Evolutionary conservation across 2,329 filamentous ascomycete species (phyloP), one percentile per base, ranked within the genome.

Genomic region (Ceratocystis eucalypticola): DNA sequence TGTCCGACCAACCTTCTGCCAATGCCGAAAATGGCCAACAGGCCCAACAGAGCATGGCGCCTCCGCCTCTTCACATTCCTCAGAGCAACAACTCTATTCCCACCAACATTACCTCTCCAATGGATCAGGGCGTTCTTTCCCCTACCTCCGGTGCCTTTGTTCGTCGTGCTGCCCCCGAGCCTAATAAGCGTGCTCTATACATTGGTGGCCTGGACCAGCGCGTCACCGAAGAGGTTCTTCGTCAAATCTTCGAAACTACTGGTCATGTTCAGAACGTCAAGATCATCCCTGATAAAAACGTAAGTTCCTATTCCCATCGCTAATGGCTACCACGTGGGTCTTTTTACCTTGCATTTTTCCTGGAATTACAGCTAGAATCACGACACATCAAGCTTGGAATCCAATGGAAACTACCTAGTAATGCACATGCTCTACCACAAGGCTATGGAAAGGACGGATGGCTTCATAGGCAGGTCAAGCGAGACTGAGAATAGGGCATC

Each of bases 281-380:
- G 82, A 96, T 99, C 74, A 99, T 99, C 75, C 94, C 94, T 64
- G 94, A 99, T 82, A 99, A 99, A 83, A 99, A 96, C 78, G 92
- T 96, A 80, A 84, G 91, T 85, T 69, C 33, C 10, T 22, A n/a
- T 41, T 20, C 55, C 46, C 46, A 48, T 22, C 46, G 20, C 48
- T 41, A 41, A 41, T 41, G 37, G 37, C 10, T 15, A 50, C 17
- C 48, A 20, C n/a, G 48, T 20, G n/a, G 48, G 8, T 50, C n/a
- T 3, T 50, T 50, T 48, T n/a, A n/a, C 46, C 46, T n/a, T 22
- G n/a, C 48, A 50, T n/a, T 48, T 22, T 22, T 22, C 48, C 4
- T 50, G 48, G 22, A 50, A 22, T 22, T 10, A 25, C 48, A 50
- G 48, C 48, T 20, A 25, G 48, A 50, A 50, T 50, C n/a, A 50